These are phyloP conservation scores for Anacardium occidentale DNA, from an alignment of 345 rosid species.

Conservation along the genomic window DNA sequence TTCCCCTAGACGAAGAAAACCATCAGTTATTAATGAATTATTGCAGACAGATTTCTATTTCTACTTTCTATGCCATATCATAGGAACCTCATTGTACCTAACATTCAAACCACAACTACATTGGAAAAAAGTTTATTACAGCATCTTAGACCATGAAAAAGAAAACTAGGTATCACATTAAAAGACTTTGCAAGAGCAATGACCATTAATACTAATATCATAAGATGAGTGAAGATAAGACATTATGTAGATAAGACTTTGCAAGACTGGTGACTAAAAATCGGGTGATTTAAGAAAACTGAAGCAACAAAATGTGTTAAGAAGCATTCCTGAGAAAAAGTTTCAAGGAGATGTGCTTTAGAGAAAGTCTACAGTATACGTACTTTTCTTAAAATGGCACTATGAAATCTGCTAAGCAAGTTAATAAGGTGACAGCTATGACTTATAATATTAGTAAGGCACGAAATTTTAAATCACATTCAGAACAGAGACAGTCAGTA, in stretches of 20 bases:
- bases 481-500: background rate
- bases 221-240: no score
- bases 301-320: background rate
- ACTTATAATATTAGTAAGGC: background rate
- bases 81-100: background rate
- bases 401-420: background rate
- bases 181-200: background rate
- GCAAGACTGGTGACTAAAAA: background rate
- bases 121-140: background rate
- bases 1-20: constrained; percentile 47
- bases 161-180: background rate
- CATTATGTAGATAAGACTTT: background rate
- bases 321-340: background rate
- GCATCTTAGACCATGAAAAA: background rate
- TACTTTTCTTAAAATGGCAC: background rate
- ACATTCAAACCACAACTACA: no score
- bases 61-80: background rate
- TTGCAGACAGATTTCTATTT: background rate
- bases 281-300: background rate
- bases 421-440: background rate
- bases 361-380: background rate
- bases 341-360: background rate
- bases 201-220: no score
- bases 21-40: background rate
- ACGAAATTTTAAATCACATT: no score